phyloP scores from a whole-genome alignment of 176 grass and related monocot genomes.

The Typha latifolia region DNA sequence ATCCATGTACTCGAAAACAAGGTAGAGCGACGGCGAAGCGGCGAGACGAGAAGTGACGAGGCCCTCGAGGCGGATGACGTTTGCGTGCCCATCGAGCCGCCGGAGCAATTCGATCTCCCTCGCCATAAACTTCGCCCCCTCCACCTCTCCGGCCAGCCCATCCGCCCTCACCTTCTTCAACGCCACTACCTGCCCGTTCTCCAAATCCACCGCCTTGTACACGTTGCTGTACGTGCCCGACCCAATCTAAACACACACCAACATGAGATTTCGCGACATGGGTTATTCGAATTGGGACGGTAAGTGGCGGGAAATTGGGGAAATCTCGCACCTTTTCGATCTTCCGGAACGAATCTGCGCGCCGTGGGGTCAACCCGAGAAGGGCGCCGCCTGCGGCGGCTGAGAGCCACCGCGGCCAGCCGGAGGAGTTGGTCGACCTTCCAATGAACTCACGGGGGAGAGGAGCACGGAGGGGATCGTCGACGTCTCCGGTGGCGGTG shows the following conservation, averaged over 20 bases:
- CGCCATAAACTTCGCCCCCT: constrained; percentile 77
- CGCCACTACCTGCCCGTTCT: constrained; percentile 58
- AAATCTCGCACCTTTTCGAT: constrained; percentile 65
- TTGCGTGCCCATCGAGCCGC: constrained; percentile 52
- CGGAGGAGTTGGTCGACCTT: constrained; percentile 27
- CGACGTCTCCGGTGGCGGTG: not conserved
- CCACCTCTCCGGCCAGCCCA: constrained; percentile 35
- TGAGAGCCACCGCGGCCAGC: constrained; percentile 89
- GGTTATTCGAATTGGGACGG: not conserved
- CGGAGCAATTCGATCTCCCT: constrained; percentile 86
- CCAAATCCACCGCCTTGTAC: constrained; percentile 87
- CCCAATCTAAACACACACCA: constrained; percentile 53
- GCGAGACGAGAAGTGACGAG: constrained; percentile 76
- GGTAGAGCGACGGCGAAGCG: constrained; percentile 72
- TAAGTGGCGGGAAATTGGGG: not conserved
- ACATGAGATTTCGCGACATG: constrained; percentile 25
- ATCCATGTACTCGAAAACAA: constrained; percentile 96
- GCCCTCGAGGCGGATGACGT: constrained; percentile 61
- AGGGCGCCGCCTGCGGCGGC: constrained; percentile 63
- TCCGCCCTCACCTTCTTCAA: constrained; percentile 92
- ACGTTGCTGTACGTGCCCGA: constrained; percentile 98
- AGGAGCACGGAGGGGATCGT: constrained; percentile 36
- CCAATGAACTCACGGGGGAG: constrained; percentile 2
- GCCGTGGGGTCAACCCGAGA: constrained; percentile 62
- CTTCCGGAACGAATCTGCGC: constrained; percentile 76